Evolutionary conservation across 1,139 yeast species (phyloP), one percentile per base, ranked within the genome.

Genomic region (Suhomyces terraborum): DNA sequence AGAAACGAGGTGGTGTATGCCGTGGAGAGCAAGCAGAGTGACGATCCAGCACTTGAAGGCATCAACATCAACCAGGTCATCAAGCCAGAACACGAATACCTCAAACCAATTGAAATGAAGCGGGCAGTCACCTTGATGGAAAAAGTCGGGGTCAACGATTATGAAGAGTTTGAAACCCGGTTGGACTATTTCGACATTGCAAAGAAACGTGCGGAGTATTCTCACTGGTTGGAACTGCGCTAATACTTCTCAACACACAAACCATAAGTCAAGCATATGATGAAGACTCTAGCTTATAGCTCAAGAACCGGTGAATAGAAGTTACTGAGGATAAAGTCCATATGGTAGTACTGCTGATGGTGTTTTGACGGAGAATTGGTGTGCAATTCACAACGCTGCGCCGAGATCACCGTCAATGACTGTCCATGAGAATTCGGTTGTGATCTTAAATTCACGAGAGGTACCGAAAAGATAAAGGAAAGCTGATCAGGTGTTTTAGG

Each of bases 61-160:
- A 60, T 35, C 36, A 59, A 16, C 46, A 56, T 40, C 36, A 58
- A 59, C 43, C 48, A 56, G 22, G 26, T 22, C 8, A 36, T 41
- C 14, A 36, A 42, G 14, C 62, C 55, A 19, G 54, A 47, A 37
- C 50, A 54, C 36, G 54, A 43, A 32, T 69, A 66, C 48, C 64
- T 80, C 47, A 67, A 65, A 40, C 71, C 71, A 6, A 74, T 80
- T 13, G 62, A 64, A n/a, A 69, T 78, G 71, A 64, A 67, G 28
- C 59, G 71, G 39, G 79, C 81, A 4, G 73, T 71, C 26, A 60
- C 58, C 16, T 67, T 71, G 39, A 61, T 66, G 33, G 79, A 79
- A 48, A 57, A 59, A 26, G 50, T 70, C 16, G 82, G 81, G 1
- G 61, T 69, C 18, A 67, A 67, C 19, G 73, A 70, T 20, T 77